Evolutionary conservation across 176 grass and related monocot genomes (phyloP).

Genomic region (Triticum monococcum): DNA sequence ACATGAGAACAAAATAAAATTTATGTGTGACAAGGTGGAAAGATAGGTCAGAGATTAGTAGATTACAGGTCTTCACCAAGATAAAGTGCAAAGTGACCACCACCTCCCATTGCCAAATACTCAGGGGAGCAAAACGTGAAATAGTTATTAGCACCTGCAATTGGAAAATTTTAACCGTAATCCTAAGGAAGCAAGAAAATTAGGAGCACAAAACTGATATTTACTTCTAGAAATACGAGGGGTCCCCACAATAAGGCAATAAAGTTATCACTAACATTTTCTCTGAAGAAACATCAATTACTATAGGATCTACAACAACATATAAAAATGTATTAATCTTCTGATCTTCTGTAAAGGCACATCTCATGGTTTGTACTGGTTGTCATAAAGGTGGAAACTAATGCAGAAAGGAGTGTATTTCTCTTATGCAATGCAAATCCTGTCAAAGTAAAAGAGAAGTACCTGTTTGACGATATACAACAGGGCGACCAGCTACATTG

Average conservation of each 20-base stretch:
- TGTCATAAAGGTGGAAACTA: not conserved
- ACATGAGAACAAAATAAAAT: not conserved
- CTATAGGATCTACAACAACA: not conserved
- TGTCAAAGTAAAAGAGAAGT: slow-evolving; percentile 17
- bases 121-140: slow-evolving; percentile 76
- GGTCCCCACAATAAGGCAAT: not conserved
- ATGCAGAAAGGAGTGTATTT: not conserved
- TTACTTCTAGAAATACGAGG: slow-evolving; percentile 27
- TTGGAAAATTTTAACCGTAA: slow-evolving; percentile 11
- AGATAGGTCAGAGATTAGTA: slow-evolving; percentile 33
- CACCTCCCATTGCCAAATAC: slow-evolving; percentile 89
- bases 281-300: not conserved
- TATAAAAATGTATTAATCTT: not conserved
- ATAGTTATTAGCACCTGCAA: slow-evolving; percentile 90
- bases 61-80: slow-evolving; percentile 86
- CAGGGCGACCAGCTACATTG: slow-evolving; percentile 59
- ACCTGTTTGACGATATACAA: slow-evolving; percentile 92
- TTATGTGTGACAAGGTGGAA: not conserved
- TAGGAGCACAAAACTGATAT: not conserved
- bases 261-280: not conserved
- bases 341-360: not conserved
- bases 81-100: slow-evolving; percentile 92
- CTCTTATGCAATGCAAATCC: not conserved
- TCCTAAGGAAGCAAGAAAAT: not conserved
- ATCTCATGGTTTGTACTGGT: not conserved